A percentile compares a stretch with the other conserved stretches of the same genome.
Evolutionary conservation across 352 stramenopile species (phyloP).

Genomic region (Globisporangium nagaii): DNA sequence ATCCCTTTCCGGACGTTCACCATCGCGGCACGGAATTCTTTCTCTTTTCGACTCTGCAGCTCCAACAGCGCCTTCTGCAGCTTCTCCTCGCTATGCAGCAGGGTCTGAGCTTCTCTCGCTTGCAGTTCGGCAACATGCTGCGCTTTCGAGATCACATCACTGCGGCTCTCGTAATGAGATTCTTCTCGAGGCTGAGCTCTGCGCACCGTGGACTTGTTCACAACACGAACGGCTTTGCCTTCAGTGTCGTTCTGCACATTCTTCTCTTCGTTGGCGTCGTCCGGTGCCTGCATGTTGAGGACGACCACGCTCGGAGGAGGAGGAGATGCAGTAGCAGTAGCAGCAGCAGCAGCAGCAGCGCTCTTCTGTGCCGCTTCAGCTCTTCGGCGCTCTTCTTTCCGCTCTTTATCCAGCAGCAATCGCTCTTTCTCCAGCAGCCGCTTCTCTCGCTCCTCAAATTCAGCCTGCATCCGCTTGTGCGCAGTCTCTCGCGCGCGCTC

Average conservation of each 20-base stretch:
- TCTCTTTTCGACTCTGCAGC: slow-evolving; percentile 62
- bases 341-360: background rate
- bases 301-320: slow-evolving; percentile 49
- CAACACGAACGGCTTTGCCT: slow-evolving; percentile 19
- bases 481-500: slow-evolving; percentile 27
- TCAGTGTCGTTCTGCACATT: slow-evolving; percentile 13
- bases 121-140: slow-evolving; percentile 57
- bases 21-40: slow-evolving; percentile 61
- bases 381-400: too few relatives aligned
- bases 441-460: slow-evolving; percentile 55
- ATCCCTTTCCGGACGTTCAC: slow-evolving; percentile 70
- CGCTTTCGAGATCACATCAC: slow-evolving; percentile 29
- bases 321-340: background rate
- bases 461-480: slow-evolving; percentile 32
- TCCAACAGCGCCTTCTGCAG: slow-evolving; percentile 49
- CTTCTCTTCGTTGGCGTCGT: slow-evolving; percentile 29
- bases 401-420: slow-evolving; percentile 35
- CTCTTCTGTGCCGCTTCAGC: slow-evolving; percentile 10
- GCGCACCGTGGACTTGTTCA: slow-evolving; percentile 4
- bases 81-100: slow-evolving; percentile 42
- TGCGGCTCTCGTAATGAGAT: slow-evolving; percentile 4
- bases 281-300: slow-evolving; percentile 37
- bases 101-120: slow-evolving; percentile 42
- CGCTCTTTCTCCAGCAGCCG: slow-evolving; percentile 44
- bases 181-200: slow-evolving; percentile 8